Evolutionary conservation across 2,329 filamentous ascomycete genomes (phyloP), one percentile per base, ranked within the genome.

Genomic region (Colletotrichum tropicicola): DNA sequence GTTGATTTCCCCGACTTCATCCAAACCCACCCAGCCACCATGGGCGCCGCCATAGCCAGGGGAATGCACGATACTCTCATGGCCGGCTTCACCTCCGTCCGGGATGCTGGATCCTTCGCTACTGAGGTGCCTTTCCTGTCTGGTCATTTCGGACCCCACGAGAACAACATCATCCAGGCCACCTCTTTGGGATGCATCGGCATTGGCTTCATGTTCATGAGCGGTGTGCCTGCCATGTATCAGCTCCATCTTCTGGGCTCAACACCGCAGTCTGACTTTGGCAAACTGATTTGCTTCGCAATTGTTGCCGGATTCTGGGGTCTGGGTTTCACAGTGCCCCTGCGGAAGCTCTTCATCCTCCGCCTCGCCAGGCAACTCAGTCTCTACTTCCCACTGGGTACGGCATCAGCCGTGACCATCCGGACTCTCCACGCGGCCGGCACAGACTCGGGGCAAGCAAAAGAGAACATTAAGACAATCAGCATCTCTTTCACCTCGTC

Each of bases 221-320:
- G 49, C 4, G 66, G 53, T 27, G 56, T 68, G 23, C 66, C 66
- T 6, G 66, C 66, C 5, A 53, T 67, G 43, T 67, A 67, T 44
- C 65, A 68, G 52, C 49, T 68, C n/a, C n/a, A 32, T 28, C 56
- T 51, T 7, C 21, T 59, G 45, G 30, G 56, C 0, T 4, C 15
- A 4, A 28, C 12, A 13, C 35, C 45, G 2, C 10, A 51, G 8
- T 51, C 23, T 12, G 25, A 57, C 28, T 45, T 21, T 12, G 53
- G 37, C 27, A 44, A n/a, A 19, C n/a, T 57, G 41, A 17, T 57
- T 23, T 45, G 39, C 27, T 44, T 47, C 41, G 28, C 53, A 9
- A 9, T 57, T n/a, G 37, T 44, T 21, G 39, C 53, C 17, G 53
- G 53, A 7, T 57, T 57, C 41, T 57, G 39, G 39, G 53, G 37